Evolutionary conservation across 1,284 basidiomycete species (phyloP), one percentile per base, ranked within the genome.

Genomic region (Serendipita sp.): DNA sequence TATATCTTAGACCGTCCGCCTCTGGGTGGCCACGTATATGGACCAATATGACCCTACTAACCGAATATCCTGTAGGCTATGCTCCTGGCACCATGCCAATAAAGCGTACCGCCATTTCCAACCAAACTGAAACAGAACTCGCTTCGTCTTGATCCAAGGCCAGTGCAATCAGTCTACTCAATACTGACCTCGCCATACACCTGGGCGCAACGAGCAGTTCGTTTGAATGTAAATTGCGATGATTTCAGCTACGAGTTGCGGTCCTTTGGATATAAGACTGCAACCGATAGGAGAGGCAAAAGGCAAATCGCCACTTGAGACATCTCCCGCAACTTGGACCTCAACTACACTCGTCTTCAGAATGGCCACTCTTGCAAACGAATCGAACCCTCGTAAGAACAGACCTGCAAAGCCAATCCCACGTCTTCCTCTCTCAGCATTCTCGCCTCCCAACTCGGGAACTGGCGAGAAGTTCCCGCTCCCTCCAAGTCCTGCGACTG

Each of bases 401-500:
- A 81, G 78, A 29, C 77, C 77, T 38, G 53, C 53, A 58, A 87
- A 82, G 69, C 73, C 78, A 6, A 80, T 82, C 4, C 87, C 87
- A 6, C 79, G 76, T 50, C 80, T 90, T 15, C 87, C 87, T 0
- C 70, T 82, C 38, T 87, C 85, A 12, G 87, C 82, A 0, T 90
- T 90, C 69, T 80, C 77, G 29, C 84, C 85, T 34, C 65, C 65
- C n/a, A 84, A 79, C 72, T 77, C 82, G 2, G 82, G 82, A 63
- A 79, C 82, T 0, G 78, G 78, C 32, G 87, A 88, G 61, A 74
- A 74, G 2, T 88, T 87, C 70, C 84, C 82, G 3, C 67, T 86
- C 1, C 79, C 83, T 4, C 80, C 83, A n/a, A 85, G 83, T 65
- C 86, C 87, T 2, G 83, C 77, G 67, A 76, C 80, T 12, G 75